A percentile compares a stretch with the other conserved stretches of the same genome.
phyloP scores from a whole-genome alignment of 768 basidiomycete genomes.

The Kwoniella newhampshirensis region DNA sequence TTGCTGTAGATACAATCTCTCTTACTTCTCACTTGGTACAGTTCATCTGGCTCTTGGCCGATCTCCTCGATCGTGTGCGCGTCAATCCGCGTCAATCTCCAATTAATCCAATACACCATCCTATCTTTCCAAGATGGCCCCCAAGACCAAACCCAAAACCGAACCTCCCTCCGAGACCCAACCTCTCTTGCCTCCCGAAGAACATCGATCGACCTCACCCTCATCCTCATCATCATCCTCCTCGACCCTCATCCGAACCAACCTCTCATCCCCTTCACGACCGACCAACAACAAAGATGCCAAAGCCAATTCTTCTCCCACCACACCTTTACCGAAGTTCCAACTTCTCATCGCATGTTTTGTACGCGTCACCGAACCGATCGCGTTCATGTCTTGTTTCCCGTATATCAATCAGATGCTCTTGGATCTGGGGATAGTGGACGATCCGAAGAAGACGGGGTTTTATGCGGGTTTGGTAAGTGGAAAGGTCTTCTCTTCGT shows the following conservation, averaged over 20 bases:
- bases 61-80: too few species aligned
- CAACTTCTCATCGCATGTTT: conserved; percentile 40
- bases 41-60: too few species aligned
- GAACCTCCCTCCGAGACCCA: background rate
- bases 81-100: too few species aligned
- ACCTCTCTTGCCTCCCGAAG: background rate
- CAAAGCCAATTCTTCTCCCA: background rate
- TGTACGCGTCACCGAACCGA: conserved; percentile 37
- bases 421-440: conserved; percentile 33
- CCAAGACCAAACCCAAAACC: background rate
- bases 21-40: too few species aligned
- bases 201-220: background rate
- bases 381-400: conserved; percentile 40
- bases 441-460: conserved; percentile 33
- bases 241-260: background rate
- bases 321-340: conserved; percentile 39
- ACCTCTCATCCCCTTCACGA: background rate
- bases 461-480: conserved; percentile 40
- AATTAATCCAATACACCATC: too few species aligned
- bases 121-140: too few species aligned
- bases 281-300: too few species aligned
- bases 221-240: background rate
- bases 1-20: too few species aligned
- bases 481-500: too few species aligned
- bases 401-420: conserved; percentile 48